A percentile compares a stretch with the other conserved stretches of the same genome.
Conservation (phyloP, 768 basidiomycete species). For the Fistulinella prunicolor region DNA sequence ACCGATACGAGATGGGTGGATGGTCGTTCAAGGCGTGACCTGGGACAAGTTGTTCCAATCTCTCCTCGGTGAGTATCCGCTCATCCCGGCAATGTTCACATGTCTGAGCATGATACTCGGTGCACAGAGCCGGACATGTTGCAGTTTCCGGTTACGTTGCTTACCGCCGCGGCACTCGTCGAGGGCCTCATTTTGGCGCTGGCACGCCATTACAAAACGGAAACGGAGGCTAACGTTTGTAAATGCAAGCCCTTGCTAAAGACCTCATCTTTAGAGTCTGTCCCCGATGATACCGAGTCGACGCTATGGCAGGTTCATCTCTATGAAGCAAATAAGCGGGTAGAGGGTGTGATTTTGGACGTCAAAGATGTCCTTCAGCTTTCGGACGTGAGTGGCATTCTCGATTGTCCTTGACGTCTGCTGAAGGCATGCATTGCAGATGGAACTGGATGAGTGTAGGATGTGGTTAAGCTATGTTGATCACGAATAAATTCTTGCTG, state of each 20-base stretch:
- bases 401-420: no score
- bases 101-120: background rate
- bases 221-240: constrained; percentile 17
- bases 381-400: constrained; percentile 14
- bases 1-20: constrained; percentile 42
- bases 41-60: constrained; percentile 52
- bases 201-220: constrained; percentile 34
- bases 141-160: constrained; percentile 48
- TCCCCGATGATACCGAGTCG: background rate
- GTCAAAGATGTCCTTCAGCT: constrained; percentile 25
- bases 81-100: background rate
- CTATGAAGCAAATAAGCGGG: constrained; percentile 8
- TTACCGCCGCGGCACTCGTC: constrained; percentile 52
- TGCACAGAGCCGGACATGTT: constrained; percentile 50
- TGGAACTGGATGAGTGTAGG: constrained; percentile 25
- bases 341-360: constrained; percentile 21
- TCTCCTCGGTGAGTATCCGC: constrained; percentile 33
- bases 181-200: constrained; percentile 43
- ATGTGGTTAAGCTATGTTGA: constrained; percentile 20
- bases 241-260: background rate
- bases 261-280: background rate
- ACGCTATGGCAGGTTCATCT: constrained; percentile 11
- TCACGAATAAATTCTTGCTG: constrained; percentile 1
- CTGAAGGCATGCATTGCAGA: constrained; percentile 15
- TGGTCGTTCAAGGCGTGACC: constrained; percentile 39